phyloP scores from a whole-genome alignment of 2,329 filamentous ascomycete genomes.

The Monosporascus sp. region DNA sequence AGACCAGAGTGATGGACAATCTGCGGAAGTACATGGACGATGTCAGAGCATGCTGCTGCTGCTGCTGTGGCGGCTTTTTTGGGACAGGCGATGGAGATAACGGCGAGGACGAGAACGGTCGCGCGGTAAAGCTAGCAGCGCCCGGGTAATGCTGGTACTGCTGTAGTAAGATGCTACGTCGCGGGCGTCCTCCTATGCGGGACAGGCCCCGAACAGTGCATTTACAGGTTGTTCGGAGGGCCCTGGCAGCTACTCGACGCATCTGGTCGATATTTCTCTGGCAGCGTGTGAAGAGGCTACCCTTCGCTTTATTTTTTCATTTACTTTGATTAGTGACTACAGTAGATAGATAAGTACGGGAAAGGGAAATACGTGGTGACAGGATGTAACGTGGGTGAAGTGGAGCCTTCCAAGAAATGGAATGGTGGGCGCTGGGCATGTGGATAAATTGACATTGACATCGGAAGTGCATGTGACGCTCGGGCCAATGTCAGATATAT shows the following conservation, averaged over 20 bases:
- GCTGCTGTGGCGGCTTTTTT: conserved; percentile 3
- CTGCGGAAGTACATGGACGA: conserved; percentile 73
- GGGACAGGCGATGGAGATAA: conserved; percentile 24
- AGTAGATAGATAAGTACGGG: background rate
- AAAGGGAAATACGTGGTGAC: no score
- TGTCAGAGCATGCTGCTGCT: conserved; percentile 31
- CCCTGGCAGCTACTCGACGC: conserved; percentile 67
- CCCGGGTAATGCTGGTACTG: conserved; percentile 7
- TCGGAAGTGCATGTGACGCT: no score
- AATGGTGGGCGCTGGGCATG: no score
- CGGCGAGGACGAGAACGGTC: conserved; percentile 31
- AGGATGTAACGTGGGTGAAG: background rate
- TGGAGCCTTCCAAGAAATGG: background rate
- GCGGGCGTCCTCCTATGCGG: conserved; percentile 39
- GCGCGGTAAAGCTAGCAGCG: conserved; percentile 27
- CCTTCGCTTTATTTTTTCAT: background rate
- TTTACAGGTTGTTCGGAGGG: conserved; percentile 63
- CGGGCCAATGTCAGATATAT: no score
- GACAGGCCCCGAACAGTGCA: conserved; percentile 55
- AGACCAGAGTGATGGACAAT: conserved; percentile 60
- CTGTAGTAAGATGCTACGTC: conserved; percentile 31
- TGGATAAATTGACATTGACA: no score
- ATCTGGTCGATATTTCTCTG: conserved; percentile 41
- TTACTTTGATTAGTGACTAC: background rate
- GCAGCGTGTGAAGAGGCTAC: background rate